Evolutionary conservation across 1,139 yeast genomes (phyloP).

Genomic region (Williopsis jadinii): DNA sequence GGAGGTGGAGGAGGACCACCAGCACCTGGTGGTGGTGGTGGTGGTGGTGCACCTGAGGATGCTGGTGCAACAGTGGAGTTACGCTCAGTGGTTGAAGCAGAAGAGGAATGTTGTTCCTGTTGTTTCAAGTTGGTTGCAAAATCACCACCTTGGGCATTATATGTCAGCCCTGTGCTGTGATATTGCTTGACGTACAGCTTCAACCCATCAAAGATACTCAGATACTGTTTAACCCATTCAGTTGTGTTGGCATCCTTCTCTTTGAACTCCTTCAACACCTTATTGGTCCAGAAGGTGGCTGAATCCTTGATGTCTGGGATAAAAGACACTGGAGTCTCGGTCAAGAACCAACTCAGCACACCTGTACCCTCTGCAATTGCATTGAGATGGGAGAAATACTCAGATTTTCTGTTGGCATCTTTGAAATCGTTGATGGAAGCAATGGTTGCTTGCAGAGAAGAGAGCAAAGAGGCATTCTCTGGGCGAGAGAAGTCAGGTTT

Average conservation of each 20-base stretch:
- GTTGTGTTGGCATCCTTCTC: slow-evolving; percentile 61
- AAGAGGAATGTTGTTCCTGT: slow-evolving; percentile 2
- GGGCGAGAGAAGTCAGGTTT: slow-evolving; percentile 59
- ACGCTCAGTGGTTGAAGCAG: slow-evolving; percentile 1
- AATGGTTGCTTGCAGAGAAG: slow-evolving; percentile 62
- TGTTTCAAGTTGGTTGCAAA: slow-evolving; percentile 38
- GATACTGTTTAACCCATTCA: slow-evolving; percentile 73
- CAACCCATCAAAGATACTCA: slow-evolving; percentile 59
- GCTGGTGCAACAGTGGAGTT: slow-evolving; percentile 6
- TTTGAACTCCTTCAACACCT: slow-evolving; percentile 77
- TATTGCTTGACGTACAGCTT: slow-evolving; percentile 65
- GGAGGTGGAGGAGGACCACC: slow-evolving; percentile 51
- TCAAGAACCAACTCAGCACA: slow-evolving; percentile 84
- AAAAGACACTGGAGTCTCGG: slow-evolving; percentile 58
- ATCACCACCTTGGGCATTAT: slow-evolving; percentile 57
- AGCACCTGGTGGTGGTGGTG: slow-evolving; percentile 27
- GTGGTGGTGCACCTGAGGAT: slow-evolving; percentile 29
- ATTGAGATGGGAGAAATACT: slow-evolving; percentile 63
- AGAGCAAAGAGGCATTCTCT: slow-evolving; percentile 47
- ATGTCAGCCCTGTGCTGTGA: slow-evolving; percentile 76
- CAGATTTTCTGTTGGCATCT: slow-evolving; percentile 67
- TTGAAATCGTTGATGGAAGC: slow-evolving; percentile 54
- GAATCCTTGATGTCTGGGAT: slow-evolving; percentile 85
- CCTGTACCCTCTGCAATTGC: slow-evolving; percentile 87
- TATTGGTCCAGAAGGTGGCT: slow-evolving; percentile 90